phyloP scores from a whole-genome alignment of 73 alveolate genomes.

The Stentor roeselii region DNA sequence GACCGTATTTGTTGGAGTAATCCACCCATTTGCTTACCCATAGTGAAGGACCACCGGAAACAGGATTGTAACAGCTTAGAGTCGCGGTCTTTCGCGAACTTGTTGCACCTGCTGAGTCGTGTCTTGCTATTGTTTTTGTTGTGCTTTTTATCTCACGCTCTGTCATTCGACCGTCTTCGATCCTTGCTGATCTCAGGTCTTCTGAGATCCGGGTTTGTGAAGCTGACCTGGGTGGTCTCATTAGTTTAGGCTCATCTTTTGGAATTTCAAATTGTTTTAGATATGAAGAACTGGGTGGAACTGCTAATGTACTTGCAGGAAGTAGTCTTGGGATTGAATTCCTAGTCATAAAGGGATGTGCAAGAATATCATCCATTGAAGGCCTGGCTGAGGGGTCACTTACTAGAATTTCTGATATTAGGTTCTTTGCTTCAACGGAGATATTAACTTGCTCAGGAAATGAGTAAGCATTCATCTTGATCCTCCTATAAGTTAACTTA shows the following conservation, averaged over 20 bases:
- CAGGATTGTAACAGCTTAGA: background rate
- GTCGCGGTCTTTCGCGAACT: background rate
- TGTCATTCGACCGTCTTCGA: background rate
- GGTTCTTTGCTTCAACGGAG: conserved; percentile 84
- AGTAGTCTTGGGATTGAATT: conserved; percentile 89
- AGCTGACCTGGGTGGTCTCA: background rate
- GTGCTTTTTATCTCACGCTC: background rate
- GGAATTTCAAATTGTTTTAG: conserved; percentile 53
- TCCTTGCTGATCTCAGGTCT: background rate
- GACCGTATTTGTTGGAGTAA: conserved; percentile 51
- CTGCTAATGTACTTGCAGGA: conserved; percentile 90
- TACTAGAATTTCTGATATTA: conserved; percentile 73
- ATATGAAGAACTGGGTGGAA: conserved; percentile 91
- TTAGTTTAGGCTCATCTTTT: background rate
- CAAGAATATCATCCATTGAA: conserved; percentile 45
- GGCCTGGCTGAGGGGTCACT: conserved; percentile 76
- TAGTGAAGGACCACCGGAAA: background rate
- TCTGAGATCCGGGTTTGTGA: background rate
- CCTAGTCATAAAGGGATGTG: conserved; percentile 47
- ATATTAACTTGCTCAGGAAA: conserved; percentile 91
- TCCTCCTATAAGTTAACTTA: conserved; percentile 84
- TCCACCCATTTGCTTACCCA: conserved; percentile 44
- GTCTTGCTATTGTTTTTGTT: background rate
- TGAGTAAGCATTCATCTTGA: conserved; percentile 71
- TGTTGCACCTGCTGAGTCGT: background rate